A percentile compares a stretch with the other conserved stretches of the same genome.
These are phyloP conservation scores for Nicotiana undulata DNA, from an alignment of 257 asterid genomes.

Conservation along the genomic window DNA sequence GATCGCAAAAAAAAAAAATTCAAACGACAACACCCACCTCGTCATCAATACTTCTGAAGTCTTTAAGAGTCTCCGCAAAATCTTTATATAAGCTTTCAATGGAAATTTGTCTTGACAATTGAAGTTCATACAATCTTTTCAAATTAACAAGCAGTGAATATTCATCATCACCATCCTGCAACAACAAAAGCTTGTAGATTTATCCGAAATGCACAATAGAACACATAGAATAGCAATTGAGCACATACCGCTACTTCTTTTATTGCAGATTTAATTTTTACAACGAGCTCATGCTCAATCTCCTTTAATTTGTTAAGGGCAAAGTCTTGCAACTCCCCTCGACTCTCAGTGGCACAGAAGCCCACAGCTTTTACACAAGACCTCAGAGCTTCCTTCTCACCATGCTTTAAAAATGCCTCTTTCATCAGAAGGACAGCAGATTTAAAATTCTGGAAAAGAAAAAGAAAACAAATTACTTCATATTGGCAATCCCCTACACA, in stretches of 20 bases:
- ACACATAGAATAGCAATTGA: background rate
- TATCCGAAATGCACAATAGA: constrained; percentile 2
- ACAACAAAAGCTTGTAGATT: constrained; percentile 11
- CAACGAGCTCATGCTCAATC: constrained; percentile 70
- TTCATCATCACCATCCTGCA: constrained; percentile 96
- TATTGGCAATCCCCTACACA: background rate
- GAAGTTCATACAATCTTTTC: constrained; percentile 90
- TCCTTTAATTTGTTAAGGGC: constrained; percentile 68
- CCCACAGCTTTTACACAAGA: constrained; percentile 81
- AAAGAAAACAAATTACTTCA: constrained; percentile 2
- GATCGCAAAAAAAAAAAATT: constrained; percentile 6
- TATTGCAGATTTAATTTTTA: constrained; percentile 66
- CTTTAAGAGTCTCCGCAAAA: constrained; percentile 49
- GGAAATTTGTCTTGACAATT: constrained; percentile 51
- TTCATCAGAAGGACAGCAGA: constrained; percentile 55
- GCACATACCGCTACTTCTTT: constrained; percentile 72
- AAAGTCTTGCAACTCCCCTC: constrained; percentile 81
- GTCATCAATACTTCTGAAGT: constrained; percentile 68
- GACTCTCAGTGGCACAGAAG: constrained; percentile 80
- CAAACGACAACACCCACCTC: constrained; percentile 46
- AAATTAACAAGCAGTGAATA: constrained; percentile 76
- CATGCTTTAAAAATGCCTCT: constrained; percentile 81
- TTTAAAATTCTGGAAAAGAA: constrained; percentile 54
- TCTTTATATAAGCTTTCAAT: constrained; percentile 66
- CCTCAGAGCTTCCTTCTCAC: constrained; percentile 84